These are phyloP conservation scores for Magnusiomyces tetraspermus DNA, from an alignment of 1,139 yeast species.

Conservation along the genomic window DNA sequence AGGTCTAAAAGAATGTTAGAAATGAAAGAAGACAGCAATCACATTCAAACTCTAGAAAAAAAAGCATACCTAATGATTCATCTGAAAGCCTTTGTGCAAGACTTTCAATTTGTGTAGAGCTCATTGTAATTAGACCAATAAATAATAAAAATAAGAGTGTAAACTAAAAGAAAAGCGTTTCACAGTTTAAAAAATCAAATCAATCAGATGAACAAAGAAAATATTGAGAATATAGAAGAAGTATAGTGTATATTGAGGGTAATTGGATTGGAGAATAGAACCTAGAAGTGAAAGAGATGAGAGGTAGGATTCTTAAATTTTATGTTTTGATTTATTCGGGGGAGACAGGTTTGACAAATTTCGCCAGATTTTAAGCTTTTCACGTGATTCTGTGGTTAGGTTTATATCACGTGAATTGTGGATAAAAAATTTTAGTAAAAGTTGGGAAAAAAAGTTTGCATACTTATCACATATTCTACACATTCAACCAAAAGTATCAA, in stretches of 20 bases:
- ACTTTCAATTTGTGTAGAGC: constrained; percentile 15
- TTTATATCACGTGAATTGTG: background rate
- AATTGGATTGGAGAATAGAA: too few relatives aligned
- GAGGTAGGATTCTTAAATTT: too few relatives aligned
- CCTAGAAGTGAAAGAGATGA: too few relatives aligned
- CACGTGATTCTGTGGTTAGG: background rate
- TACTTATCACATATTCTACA: too few relatives aligned
- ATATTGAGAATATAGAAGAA: too few relatives aligned
- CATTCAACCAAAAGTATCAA: background rate
- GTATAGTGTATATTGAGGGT: too few relatives aligned
- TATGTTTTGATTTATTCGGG: background rate
- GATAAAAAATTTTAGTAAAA: background rate
- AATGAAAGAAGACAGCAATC: background rate
- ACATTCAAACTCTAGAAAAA: background rate
- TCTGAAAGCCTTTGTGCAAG: constrained; percentile 19
- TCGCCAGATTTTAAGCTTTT: background rate
- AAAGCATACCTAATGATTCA: constrained; percentile 16
- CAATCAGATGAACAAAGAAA: background rate
- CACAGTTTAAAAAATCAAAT: background rate
- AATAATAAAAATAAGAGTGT: background rate
- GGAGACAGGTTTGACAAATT: background rate
- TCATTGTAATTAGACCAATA: constrained; percentile 3
- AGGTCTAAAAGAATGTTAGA: constrained; percentile 36
- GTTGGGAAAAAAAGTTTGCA: too few relatives aligned
- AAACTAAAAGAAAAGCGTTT: too few relatives aligned